Evolutionary conservation across 139 green algal species (phyloP).

Genomic region (Limnomonas spitsbergensis): DNA sequence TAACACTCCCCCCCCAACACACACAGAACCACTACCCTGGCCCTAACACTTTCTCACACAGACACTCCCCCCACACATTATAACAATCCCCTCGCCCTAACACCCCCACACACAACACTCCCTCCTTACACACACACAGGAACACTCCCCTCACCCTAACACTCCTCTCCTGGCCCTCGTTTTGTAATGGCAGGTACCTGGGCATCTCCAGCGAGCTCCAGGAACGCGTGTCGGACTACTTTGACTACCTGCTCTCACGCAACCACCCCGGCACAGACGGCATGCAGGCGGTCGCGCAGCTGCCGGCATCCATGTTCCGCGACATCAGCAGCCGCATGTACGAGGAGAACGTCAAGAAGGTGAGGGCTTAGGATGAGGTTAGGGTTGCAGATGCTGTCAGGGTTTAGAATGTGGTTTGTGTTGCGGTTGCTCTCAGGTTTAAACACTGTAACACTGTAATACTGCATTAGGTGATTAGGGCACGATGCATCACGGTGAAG

Average conservation of each 20-base stretch:
- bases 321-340: constrained; percentile 55
- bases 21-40: too few relatives aligned
- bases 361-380: constrained; percentile 8
- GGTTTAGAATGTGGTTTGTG: too few relatives aligned
- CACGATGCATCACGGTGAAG: not conserved
- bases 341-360: constrained; percentile 44
- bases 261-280: constrained; percentile 44
- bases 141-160: too few relatives aligned
- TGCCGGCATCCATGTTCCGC: constrained; percentile 50
- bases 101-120: too few relatives aligned
- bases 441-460: not conserved
- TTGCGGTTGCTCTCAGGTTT: too few relatives aligned
- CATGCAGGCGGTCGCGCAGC: constrained; percentile 48
- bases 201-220: not conserved
- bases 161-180: too few relatives aligned
- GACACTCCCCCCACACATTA: too few relatives aligned
- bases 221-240: constrained; percentile 40
- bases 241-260: constrained; percentile 31
- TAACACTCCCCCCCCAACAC: too few relatives aligned
- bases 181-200: constrained; percentile 15
- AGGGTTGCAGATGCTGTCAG: too few relatives aligned
- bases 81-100: too few relatives aligned
- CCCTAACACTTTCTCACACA: too few relatives aligned
- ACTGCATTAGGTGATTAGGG: not conserved
- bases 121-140: too few relatives aligned